Conservation (phyloP, 2,329 filamentous ascomycete species). For the Botrytis sinoallii region DNA sequence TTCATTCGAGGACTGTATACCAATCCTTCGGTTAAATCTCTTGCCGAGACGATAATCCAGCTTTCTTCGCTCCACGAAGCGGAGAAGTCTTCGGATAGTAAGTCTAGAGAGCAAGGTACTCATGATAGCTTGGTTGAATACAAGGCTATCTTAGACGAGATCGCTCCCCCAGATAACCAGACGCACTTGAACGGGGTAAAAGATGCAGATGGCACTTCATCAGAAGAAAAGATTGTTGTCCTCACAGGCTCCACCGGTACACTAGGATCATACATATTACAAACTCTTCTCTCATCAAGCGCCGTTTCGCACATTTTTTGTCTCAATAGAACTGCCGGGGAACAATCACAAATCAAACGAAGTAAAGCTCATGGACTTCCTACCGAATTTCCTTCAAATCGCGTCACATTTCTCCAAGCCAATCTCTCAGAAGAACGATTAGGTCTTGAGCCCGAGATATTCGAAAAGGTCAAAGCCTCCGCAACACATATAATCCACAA, state of each 20-base stretch:
- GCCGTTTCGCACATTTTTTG: slow-evolving; percentile 45
- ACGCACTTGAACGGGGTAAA: too few species aligned
- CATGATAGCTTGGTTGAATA: too few species aligned
- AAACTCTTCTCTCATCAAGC: slow-evolving; percentile 36
- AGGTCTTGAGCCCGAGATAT: slow-evolving; percentile 41
- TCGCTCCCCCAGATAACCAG: too few species aligned
- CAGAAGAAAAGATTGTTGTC: slow-evolving; percentile 25
- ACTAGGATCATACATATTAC: slow-evolving; percentile 47
- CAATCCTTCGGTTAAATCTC: not conserved
- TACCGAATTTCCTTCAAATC: slow-evolving; percentile 22
- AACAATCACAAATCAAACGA: slow-evolving; percentile 13
- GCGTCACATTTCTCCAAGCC: slow-evolving; percentile 47
- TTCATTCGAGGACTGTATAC: not conserved
- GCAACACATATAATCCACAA: slow-evolving; percentile 25
- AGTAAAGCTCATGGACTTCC: slow-evolving; percentile 19
- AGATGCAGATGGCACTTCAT: too few species aligned
- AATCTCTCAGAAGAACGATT: slow-evolving; percentile 48
- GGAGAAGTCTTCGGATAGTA: too few species aligned
- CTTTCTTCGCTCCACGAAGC: not conserved
- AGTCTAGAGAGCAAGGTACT: too few species aligned
- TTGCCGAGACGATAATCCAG: not conserved
- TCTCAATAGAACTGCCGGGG: slow-evolving; percentile 42
- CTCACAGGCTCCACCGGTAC: slow-evolving; percentile 50
- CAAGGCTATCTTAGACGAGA: too few species aligned
- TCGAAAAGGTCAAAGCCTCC: slow-evolving; percentile 19